These are phyloP conservation scores for Suhomyces emberorum DNA, from an alignment of 805 yeast species.

Conservation along the genomic window DNA sequence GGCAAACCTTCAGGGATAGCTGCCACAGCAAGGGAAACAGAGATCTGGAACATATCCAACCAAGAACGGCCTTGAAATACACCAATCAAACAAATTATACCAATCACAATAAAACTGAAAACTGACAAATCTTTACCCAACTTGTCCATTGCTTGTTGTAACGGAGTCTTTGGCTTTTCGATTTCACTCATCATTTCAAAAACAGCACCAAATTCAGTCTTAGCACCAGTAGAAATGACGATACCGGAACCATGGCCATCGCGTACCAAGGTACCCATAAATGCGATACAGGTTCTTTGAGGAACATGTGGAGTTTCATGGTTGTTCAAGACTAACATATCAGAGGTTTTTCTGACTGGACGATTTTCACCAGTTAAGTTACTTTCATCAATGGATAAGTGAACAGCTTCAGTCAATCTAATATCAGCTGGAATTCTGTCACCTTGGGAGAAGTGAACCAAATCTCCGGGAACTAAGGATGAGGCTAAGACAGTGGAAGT, in stretches of 20 bases:
- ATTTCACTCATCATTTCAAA: constrained; percentile 93
- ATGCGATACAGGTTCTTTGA: constrained; percentile 77
- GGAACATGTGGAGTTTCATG: constrained; percentile 51
- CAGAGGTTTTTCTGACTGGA: constrained; percentile 70
- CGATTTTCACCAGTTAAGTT: constrained; percentile 93
- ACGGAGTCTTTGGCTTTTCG: constrained; percentile 96
- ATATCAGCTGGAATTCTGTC: constrained; percentile 97
- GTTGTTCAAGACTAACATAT: constrained; percentile 34
- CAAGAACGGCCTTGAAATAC: constrained; percentile 88
- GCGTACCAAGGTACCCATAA: constrained; percentile 96
- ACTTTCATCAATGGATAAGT: constrained; percentile 85
- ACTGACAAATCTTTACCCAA: constrained; percentile 87
- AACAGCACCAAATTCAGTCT: constrained; percentile 92
- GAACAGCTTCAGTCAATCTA: constrained; percentile 73
- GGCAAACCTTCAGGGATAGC: constrained; percentile 99
- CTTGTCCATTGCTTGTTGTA: constrained; percentile 93
- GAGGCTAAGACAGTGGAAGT: constrained; percentile 83
- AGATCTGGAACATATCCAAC: constrained; percentile 97
- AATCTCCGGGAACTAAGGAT: constrained; percentile 90
- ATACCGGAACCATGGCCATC: constrained; percentile 95
- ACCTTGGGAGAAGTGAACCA: constrained; percentile 86
- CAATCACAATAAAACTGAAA: constrained; percentile 83
- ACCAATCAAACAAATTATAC: constrained; percentile 88
- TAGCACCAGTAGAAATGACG: constrained; percentile 84
- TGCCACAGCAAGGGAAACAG: constrained; percentile 97